A percentile compares a stretch with the other conserved stretches of the same genome.
Evolutionary conservation across 1,284 basidiomycete genomes (phyloP).

Genomic region (Ceratobasidium sp.): DNA sequence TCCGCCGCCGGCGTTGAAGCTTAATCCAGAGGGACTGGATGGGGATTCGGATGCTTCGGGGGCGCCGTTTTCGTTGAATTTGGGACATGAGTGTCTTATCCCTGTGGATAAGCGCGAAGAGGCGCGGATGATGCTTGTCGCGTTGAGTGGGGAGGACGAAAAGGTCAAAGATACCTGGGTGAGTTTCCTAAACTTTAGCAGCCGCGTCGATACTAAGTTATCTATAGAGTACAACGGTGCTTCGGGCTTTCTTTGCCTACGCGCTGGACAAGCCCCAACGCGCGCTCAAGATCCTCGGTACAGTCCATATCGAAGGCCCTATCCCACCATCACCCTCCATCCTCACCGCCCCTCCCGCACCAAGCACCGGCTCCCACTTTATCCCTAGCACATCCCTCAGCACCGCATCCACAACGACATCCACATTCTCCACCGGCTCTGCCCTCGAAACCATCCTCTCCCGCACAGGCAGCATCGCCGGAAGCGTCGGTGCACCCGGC

Average conservation of each 20-base stretch:
- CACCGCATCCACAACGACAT: slow-evolving; percentile 56
- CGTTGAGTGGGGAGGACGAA: slow-evolving; percentile 38
- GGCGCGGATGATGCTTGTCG: slow-evolving; percentile 49
- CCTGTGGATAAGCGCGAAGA: slow-evolving; percentile 46
- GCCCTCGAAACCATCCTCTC: slow-evolving; percentile 55
- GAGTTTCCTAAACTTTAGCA: neutral
- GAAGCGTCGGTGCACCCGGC: slow-evolving; percentile 40
- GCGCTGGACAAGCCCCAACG: slow-evolving; percentile 40
- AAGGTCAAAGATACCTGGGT: slow-evolving; percentile 42
- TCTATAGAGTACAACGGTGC: slow-evolving; percentile 25
- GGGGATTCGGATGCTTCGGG: slow-evolving; percentile 58
- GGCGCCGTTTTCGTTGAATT: slow-evolving; percentile 53
- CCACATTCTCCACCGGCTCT: slow-evolving; percentile 64
- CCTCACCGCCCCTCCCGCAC: slow-evolving; percentile 3
- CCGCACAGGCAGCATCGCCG: slow-evolving; percentile 51
- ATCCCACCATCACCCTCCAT: slow-evolving; percentile 24
- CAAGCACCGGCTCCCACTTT: slow-evolving; percentile 16
- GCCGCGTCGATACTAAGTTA: neutral
- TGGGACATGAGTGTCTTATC: neutral
- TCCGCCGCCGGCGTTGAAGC: slow-evolving; percentile 66
- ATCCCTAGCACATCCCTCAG: slow-evolving; percentile 44
- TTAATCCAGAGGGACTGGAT: slow-evolving; percentile 55
- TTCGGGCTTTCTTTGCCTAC: slow-evolving; percentile 43
- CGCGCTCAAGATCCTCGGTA: slow-evolving; percentile 37
- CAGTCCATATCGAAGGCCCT: slow-evolving; percentile 31